Evolutionary conservation across 805 yeast species (phyloP).

Genomic region (Candida quercuum): DNA sequence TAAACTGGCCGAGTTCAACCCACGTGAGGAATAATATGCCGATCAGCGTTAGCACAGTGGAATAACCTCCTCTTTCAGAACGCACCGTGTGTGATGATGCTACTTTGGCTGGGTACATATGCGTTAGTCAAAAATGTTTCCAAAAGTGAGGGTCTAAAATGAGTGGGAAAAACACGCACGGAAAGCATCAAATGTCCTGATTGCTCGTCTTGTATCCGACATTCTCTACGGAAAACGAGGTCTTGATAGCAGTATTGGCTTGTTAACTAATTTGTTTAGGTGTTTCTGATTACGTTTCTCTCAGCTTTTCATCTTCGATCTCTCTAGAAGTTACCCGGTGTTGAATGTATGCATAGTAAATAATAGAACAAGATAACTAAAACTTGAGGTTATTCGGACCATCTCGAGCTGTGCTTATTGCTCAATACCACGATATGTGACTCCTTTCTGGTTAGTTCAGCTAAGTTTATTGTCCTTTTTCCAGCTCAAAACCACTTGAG

Average conservation of each 20-base stretch:
- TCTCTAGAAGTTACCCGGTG: no score
- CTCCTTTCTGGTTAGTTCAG: no score
- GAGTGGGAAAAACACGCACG: conserved; percentile 35
- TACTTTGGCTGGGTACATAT: conserved; percentile 48
- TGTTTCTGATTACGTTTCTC: no score
- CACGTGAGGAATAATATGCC: conserved; percentile 65
- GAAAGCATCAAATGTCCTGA: conserved; percentile 66
- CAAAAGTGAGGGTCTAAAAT: background rate
- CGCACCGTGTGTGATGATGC: conserved; percentile 66
- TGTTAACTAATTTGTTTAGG: background rate
- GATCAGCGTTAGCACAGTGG: conserved; percentile 60
- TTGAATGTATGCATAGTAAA: no score
- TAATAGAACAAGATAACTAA: no score
- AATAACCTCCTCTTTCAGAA: conserved; percentile 71
- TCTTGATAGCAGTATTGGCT: background rate
- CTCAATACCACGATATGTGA: no score
- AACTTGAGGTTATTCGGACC: no score
- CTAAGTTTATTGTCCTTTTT: no score
- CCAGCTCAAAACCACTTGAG: no score
- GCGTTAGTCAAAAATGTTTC: conserved; percentile 9
- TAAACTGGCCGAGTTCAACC: conserved; percentile 78
- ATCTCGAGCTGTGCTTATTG: background rate
- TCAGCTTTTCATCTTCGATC: no score
- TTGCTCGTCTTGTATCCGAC: conserved; percentile 22
- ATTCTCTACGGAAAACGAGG: background rate